Percentiles rank a stretch among this genome's conserved stretches.
Conservation (phyloP, 2,329 filamentous ascomycete genomes). For the Paecilomyces formosus region DNA sequence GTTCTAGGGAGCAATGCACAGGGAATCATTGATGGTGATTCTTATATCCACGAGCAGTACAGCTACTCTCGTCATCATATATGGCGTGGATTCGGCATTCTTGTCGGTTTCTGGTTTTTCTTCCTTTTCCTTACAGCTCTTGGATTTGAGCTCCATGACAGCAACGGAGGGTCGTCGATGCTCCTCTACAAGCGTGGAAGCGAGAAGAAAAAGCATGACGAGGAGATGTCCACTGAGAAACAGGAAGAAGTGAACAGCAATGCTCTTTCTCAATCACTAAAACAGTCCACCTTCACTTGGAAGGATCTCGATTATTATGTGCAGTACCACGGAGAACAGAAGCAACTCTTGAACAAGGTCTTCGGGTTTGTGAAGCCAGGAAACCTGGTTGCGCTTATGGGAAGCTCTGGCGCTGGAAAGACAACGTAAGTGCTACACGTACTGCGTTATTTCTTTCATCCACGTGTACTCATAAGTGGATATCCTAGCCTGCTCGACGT, state of each 20-base stretch:
- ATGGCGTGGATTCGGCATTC: conserved; percentile 70
- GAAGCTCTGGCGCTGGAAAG: conserved; percentile 65
- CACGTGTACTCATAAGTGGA: not conserved
- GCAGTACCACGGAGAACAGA: conserved; percentile 35
- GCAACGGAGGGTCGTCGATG: conserved; percentile 21
- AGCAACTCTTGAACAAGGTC: conserved; percentile 50
- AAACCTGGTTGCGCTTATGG: conserved; percentile 71
- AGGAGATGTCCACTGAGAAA: not conserved
- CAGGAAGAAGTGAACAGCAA: conserved; percentile 28
- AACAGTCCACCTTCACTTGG: conserved; percentile 70
- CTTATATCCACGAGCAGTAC: conserved; percentile 48
- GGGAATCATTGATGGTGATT: conserved; percentile 40
- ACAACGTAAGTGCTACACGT: conserved; percentile 24
- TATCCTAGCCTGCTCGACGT: conserved; percentile 32
- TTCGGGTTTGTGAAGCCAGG: conserved; percentile 68
- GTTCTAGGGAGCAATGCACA: conserved; percentile 20
- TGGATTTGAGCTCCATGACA: conserved; percentile 57
- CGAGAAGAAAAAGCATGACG: conserved; percentile 9
- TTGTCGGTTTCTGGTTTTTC: conserved; percentile 63
- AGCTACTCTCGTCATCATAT: conserved; percentile 48
- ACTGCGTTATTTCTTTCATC: too few relatives aligned
- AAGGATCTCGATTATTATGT: conserved; percentile 69
- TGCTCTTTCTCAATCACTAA: conserved; percentile 44
- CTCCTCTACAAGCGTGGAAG: conserved; percentile 26
- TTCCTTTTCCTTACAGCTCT: conserved; percentile 69